These are phyloP conservation scores for Sphenostylis stenocarpa DNA, from an alignment of 306 rosid species.

Conservation along the genomic window DNA sequence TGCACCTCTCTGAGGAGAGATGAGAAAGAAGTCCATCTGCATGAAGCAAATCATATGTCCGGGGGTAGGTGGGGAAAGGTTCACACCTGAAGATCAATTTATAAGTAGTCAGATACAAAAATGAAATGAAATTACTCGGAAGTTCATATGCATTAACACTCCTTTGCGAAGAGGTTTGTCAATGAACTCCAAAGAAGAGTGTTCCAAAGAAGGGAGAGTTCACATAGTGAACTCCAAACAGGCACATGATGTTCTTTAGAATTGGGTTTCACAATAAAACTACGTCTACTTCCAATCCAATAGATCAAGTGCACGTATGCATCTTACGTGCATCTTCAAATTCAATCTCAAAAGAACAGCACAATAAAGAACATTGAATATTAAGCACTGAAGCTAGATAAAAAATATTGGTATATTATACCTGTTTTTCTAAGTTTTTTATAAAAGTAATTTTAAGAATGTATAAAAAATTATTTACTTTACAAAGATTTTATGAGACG, in stretches of 20 bases:
- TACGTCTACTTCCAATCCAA: conserved; percentile 15
- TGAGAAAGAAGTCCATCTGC: conserved; percentile 82
- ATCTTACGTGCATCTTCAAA: conserved; percentile 16
- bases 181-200: conserved; percentile 1
- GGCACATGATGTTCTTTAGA: conserved; percentile 1
- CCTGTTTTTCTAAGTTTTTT: neutral
- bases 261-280: conserved; percentile 21
- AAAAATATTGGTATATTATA: neutral
- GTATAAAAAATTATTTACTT: neutral
- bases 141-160: conserved; percentile 11
- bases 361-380: conserved; percentile 19
- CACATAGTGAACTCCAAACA: neutral
- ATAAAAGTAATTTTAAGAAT: neutral
- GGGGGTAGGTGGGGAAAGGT: conserved; percentile 95
- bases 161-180: conserved; percentile 4
- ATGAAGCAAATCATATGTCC: conserved; percentile 93
- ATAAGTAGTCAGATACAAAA: conserved; percentile 29
- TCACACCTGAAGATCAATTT: conserved; percentile 75
- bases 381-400: conserved; percentile 7
- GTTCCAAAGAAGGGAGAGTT: conserved; percentile 1
- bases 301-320: conserved; percentile 12
- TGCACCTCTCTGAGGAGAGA: conserved; percentile 72
- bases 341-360: conserved; percentile 26
- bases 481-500: neutral
- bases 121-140: conserved; percentile 9